Conservation (phyloP, 352 stramenopile species). For the Phytophthora uliginosa region DNA sequence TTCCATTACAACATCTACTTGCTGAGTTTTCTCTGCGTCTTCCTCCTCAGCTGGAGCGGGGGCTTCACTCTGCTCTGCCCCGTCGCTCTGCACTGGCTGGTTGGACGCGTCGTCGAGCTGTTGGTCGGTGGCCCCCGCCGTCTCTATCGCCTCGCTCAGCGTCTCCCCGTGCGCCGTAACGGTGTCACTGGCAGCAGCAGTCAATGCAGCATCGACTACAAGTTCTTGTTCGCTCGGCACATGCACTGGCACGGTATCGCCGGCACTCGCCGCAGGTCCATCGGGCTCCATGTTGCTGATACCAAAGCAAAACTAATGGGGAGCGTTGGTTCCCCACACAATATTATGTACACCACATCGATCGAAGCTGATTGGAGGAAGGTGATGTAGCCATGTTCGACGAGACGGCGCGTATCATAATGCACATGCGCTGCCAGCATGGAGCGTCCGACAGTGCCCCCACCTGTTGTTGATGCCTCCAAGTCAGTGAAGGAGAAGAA, state of each 20-base stretch:
- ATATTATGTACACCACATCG: conserved; percentile 15
- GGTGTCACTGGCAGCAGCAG: not conserved
- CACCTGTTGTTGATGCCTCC: not conserved
- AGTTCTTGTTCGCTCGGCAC: conserved; percentile 1
- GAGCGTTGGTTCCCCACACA: conserved; percentile 4
- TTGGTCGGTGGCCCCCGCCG: not conserved
- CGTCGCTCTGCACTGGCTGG: conserved; percentile 10
- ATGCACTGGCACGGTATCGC: not conserved
- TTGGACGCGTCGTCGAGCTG: conserved; percentile 6
- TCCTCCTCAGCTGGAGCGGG: not conserved
- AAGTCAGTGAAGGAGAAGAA: not conserved
- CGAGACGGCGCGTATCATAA: conserved; percentile 13
- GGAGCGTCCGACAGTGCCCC: conserved; percentile 4
- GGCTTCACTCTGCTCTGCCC: conserved; percentile 1
- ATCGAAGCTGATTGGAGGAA: conserved; percentile 21
- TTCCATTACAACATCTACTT: not conserved
- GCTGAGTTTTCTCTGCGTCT: not conserved
- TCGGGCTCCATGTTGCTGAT: conserved; percentile 34
- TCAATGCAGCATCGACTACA: not conserved
- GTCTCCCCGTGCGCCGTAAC: not conserved
- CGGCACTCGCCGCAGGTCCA: conserved; percentile 7
- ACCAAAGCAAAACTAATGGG: conserved; percentile 14
- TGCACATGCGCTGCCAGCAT: not conserved
- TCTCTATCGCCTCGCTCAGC: conserved; percentile 5
- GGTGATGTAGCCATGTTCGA: conserved; percentile 25